phyloP scores from a whole-genome alignment of 2,329 filamentous ascomycete species.

The Pseudocercospora eumusae region DNA sequence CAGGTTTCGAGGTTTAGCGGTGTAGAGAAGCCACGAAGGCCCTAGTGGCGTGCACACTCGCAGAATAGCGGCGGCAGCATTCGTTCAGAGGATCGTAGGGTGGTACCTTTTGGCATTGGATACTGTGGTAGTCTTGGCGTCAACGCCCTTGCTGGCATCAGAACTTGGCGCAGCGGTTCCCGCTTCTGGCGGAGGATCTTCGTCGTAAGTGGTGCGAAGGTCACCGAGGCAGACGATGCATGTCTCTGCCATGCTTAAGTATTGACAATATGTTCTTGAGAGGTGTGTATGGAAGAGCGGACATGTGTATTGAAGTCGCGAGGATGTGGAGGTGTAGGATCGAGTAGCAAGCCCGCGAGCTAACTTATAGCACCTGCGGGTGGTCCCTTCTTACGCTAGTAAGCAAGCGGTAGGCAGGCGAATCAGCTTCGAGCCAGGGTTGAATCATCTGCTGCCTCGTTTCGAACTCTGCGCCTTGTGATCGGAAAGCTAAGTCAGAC shows the following conservation, averaged over 20 bases:
- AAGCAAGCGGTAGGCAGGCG: slow-evolving; percentile 6
- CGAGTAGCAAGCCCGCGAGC: slow-evolving; percentile 18
- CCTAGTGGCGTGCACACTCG: slow-evolving; percentile 32
- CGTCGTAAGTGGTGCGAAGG: slow-evolving; percentile 61
- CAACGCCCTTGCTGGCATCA: slow-evolving; percentile 29
- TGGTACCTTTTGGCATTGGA: slow-evolving; percentile 39
- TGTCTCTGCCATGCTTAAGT: slow-evolving; percentile 60
- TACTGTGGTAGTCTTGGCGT: slow-evolving; percentile 31
- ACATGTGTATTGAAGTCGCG: slow-evolving; percentile 23
- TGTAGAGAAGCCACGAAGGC: slow-evolving; percentile 29
- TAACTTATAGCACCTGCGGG: background rate
- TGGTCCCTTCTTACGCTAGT: background rate
- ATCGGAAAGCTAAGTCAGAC: background rate
- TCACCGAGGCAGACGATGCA: slow-evolving; percentile 73
- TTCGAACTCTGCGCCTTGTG: slow-evolving; percentile 2
- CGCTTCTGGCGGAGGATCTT: slow-evolving; percentile 46
- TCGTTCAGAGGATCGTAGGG: slow-evolving; percentile 31
- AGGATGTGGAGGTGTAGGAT: slow-evolving; percentile 8
- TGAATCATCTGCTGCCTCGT: slow-evolving; percentile 1
- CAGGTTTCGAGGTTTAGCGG: slow-evolving; percentile 32
- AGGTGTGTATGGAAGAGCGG: slow-evolving; percentile 16
- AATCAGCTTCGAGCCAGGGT: slow-evolving; percentile 1
- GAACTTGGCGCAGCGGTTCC: slow-evolving; percentile 27
- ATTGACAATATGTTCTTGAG: slow-evolving; percentile 14
- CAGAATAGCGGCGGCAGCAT: slow-evolving; percentile 28